Percentiles rank a stretch among this genome's conserved stretches.
Evolutionary conservation across 805 yeast genomes (phyloP).

Genomic region (Nadsonia fulvescens): DNA sequence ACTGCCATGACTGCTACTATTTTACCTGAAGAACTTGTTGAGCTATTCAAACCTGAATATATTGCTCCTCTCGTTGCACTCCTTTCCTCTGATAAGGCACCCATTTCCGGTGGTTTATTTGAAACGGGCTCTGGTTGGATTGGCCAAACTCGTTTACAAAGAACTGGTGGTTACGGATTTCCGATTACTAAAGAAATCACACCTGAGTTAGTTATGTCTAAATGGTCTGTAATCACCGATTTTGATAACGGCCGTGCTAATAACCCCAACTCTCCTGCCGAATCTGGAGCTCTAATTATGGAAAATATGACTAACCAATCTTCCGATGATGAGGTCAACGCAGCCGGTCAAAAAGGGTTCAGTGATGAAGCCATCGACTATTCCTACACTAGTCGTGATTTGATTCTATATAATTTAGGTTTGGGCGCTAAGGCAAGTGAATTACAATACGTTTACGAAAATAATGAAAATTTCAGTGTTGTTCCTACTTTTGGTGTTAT

Average conservation of each 20-base stretch:
- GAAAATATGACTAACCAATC: slow-evolving; percentile 27
- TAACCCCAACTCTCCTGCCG: slow-evolving; percentile 45
- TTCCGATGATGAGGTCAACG: slow-evolving; percentile 24
- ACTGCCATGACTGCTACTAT: slow-evolving; percentile 92
- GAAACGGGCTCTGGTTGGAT: slow-evolving; percentile 97
- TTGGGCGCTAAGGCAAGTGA: slow-evolving; percentile 71
- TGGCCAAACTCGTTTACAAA: slow-evolving; percentile 88
- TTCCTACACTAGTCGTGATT: slow-evolving; percentile 46
- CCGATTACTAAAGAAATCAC: slow-evolving; percentile 26
- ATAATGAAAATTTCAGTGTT: slow-evolving; percentile 58
- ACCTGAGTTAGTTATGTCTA: slow-evolving; percentile 54
- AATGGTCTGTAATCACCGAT: slow-evolving; percentile 49
- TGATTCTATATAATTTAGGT: slow-evolving; percentile 73
- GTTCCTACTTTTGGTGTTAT: slow-evolving; percentile 83
- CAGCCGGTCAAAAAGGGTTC: slow-evolving; percentile 29
- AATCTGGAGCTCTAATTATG: slow-evolving; percentile 64
- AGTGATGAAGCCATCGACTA: slow-evolving; percentile 25
- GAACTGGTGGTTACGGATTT: slow-evolving; percentile 66
- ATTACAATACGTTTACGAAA: slow-evolving; percentile 65
- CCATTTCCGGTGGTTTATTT: slow-evolving; percentile 62
- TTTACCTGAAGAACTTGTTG: slow-evolving; percentile 61
- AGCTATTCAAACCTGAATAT: slow-evolving; percentile 68
- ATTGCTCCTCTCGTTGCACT: slow-evolving; percentile 82
- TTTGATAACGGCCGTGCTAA: slow-evolving; percentile 39
- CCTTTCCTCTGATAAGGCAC: slow-evolving; percentile 56